Base-by-base conservation (phyloP, 495 filamentous ascomycete species). In the Aspergillus campestris region DNA sequence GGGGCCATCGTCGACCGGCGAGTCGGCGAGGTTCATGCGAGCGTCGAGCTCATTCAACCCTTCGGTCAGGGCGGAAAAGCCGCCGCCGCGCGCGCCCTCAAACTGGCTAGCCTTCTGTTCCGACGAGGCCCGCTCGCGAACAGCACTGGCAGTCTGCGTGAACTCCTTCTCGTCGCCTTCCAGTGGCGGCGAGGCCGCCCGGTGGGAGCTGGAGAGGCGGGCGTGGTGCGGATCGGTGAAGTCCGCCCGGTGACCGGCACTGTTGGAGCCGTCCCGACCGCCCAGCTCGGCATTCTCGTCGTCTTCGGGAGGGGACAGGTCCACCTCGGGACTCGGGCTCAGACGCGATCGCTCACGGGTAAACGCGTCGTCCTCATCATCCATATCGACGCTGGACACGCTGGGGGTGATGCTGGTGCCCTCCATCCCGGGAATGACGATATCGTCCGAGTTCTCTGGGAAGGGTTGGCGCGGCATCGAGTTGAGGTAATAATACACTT, bases 101-200 rank as follows among this genome's bases (percentile, higher is more conserved):
- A 42, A 42, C 47, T 58, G 59, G 41, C 41, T 60, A 30, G 77
- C 71, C 51, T 72, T 77, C 51, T 75, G 75, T 50, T 70, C 66
- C 6, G 71, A 24, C 18, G 18, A 66, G n/a, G 70, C 86, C 47
- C 86, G 78, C 68, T 84, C 85, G 53, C 88, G 87, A 63, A 96
- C 78, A 35, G 81, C 83, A 56, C 83, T 82, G 7, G 92, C 92
- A 6, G 91, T 96, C 66, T 91, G 88, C 3, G 88, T 95, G 58
- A 98, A 98, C 65, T 97, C 92, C 55, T 84, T 86, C 69, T 98
- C 92, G 51, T 97, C 92, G 51, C 87, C 85, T 69, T 98, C 92
- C 28, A 97, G 76, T 15, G 87, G 89, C 39, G 94, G 92, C 50
- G 85, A 89, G 40, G 79, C 78, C 7, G 81, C 83, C 44, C 84